Percentiles rank a stretch among this genome's conserved stretches.
Conservation (phyloP, 345 rosid genomes). For the Syzygium aromaticum region DNA sequence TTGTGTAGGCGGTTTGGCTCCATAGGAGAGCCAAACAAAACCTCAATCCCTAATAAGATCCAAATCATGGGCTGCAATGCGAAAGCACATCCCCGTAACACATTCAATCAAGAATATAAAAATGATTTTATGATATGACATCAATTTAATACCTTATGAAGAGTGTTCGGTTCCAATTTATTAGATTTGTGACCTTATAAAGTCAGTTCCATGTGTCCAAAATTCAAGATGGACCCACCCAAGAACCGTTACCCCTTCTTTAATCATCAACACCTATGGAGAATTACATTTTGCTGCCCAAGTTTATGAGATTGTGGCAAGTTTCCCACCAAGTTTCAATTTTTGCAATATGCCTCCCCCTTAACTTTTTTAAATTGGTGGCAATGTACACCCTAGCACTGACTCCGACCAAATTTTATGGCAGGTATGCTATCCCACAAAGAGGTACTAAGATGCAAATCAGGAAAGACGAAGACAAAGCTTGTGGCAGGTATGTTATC, state of each 20-base stretch:
- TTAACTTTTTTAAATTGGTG: not conserved
- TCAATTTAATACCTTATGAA: not conserved
- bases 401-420: not conserved
- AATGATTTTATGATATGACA: not conserved
- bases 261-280: not conserved
- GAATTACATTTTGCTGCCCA: not conserved
- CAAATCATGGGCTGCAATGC: not conserved
- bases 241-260: not conserved
- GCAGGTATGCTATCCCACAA: too few species aligned
- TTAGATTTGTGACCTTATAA: not conserved
- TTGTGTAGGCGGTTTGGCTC: not conserved
- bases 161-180: not conserved
- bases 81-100: not conserved
- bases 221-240: not conserved
- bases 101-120: not conserved
- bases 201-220: not conserved
- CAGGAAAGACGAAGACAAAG: too few species aligned
- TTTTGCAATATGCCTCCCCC: not conserved
- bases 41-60: not conserved
- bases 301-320: not conserved
- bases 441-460: too few species aligned
- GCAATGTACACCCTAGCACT: not conserved
- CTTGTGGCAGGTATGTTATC: too few species aligned
- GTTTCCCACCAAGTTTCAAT: not conserved
- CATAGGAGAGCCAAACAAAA: not conserved